Conservation (phyloP, 768 basidiomycete species). For the Termitomyces titanicus region DNA sequence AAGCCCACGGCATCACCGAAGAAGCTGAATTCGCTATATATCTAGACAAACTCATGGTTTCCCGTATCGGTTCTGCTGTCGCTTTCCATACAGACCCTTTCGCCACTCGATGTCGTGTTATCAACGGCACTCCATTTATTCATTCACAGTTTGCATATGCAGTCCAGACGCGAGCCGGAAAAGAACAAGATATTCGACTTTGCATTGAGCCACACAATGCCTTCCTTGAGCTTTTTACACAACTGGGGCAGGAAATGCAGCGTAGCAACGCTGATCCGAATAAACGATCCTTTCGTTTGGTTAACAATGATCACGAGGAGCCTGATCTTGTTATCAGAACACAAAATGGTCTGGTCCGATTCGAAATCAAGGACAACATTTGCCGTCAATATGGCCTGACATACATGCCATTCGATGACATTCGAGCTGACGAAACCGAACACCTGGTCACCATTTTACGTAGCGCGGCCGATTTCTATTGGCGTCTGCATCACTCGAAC, state of each 20-base stretch:
- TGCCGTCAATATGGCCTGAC: background rate
- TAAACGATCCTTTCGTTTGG: background rate
- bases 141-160: background rate
- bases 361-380: background rate
- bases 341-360: background rate
- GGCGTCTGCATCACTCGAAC: background rate
- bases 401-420: background rate
- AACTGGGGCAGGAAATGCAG: background rate
- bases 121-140: background rate
- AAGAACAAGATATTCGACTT: background rate
- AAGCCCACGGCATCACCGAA: background rate
- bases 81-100: background rate
- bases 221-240: background rate
- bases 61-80: background rate
- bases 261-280: background rate
- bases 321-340: background rate
- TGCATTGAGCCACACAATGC: background rate
- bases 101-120: background rate
- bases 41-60: background rate
- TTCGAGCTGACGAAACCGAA: background rate
- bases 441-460: background rate
- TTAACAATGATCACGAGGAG: background rate
- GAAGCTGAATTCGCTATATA: background rate
- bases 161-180: background rate
- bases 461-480: slow-evolving; percentile 2